Conservation (phyloP, 345 rosid species). For the Melaleuca alternifolia region DNA sequence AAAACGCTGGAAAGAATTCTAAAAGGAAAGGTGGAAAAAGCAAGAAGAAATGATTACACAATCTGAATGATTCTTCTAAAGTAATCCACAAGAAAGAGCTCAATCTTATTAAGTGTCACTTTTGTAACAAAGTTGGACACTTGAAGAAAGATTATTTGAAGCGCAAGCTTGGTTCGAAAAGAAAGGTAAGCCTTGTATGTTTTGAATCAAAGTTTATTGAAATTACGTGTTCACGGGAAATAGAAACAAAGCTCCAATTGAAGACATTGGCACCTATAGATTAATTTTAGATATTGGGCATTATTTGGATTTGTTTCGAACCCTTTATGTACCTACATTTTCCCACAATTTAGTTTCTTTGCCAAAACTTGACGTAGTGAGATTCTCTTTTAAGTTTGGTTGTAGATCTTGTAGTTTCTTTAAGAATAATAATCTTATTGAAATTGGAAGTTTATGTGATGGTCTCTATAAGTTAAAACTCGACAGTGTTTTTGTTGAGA, state of each 20-base stretch:
- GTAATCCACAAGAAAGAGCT: not conserved
- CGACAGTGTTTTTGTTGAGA: not conserved
- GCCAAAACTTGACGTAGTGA: slow-evolving; percentile 2
- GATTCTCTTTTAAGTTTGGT: slow-evolving; percentile 2
- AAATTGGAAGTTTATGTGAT: slow-evolving; percentile 2
- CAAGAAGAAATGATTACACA: not conserved
- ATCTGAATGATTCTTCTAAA: not conserved
- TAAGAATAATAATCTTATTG: not conserved
- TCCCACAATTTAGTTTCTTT: slow-evolving; percentile 5
- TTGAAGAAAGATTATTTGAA: not conserved
- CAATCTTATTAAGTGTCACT: not conserved
- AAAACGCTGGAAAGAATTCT: not conserved
- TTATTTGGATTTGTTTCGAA: slow-evolving; percentile 2
- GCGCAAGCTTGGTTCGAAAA: not conserved
- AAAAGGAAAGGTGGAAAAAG: not conserved
- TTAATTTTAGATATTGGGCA: not conserved
- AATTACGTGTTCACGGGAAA: slow-evolving; percentile 1
- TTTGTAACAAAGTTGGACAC: not conserved
- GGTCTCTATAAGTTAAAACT: slow-evolving; percentile 1
- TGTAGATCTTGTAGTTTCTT: not conserved
- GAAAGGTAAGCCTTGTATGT: not conserved
- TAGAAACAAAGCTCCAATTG: not conserved
- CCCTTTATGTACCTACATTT: slow-evolving; percentile 2
- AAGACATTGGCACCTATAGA: not conserved
- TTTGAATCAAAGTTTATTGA: not conserved